Evolutionary conservation across 2,329 filamentous ascomycete genomes (phyloP), one percentile per base, ranked within the genome.

Genomic region (Eutypa lata): DNA sequence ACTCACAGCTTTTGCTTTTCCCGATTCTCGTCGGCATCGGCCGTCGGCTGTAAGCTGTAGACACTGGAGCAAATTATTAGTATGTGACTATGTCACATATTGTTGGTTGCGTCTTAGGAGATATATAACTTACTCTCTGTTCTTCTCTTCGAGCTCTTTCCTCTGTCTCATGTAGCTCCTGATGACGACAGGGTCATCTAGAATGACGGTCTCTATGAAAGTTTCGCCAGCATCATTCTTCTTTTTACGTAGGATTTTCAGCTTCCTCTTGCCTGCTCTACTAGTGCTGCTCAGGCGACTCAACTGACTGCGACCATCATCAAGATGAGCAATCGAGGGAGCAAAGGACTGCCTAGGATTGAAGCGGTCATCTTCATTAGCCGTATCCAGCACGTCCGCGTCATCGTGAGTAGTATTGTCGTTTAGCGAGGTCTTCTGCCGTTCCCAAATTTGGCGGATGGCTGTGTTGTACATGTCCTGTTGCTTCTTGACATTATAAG

Each of bases 401-500:
- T 86, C 82, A 49, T 84, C 82, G 60, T 84, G 86, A 54, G 91
- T 87, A 46, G 87, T 81, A 1, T 76, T 76, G 53, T 94, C 89
- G 7, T 86, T 86, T 7, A 97, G 77, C 49, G 88, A 93, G 14
- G 82, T 74, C 69, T 88, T 90, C 69, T 97, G 93, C 60, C 88
- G 86, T 55, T 91, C 87, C 94, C 94, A 99, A 56, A 97, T 97
- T 55, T 90, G 86, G 52, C 87, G 84, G 61, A 99, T 97, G 21
- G 91, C 91, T 50, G 92, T 87, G 61, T 95, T 91, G 68, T 99
- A 99, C 63, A 91, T 89, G 57, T 85, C 87, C 65, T 97, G 91
- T 69, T 99, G 94, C 60, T 90, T 87, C 66, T 93, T 94, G 55
- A 99, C 94, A 59, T 99, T 99, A 76, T 99, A 99, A 61, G 90